Conservation (phyloP, 2,329 filamentous ascomycete genomes). For the Cercospora citrullina region DNA sequence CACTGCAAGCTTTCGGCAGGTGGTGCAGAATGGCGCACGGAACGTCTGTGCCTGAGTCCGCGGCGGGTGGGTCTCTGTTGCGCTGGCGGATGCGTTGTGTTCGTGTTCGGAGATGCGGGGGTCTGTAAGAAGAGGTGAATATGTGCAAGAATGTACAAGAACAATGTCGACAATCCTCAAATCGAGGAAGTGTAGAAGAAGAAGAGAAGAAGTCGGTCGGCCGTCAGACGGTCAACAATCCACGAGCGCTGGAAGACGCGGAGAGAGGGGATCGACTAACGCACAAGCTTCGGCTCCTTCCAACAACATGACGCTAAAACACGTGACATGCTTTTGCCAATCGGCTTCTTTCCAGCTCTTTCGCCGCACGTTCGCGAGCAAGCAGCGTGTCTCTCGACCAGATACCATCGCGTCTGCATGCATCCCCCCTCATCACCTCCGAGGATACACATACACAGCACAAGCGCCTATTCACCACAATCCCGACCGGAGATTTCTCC, state of each 20-base stretch:
- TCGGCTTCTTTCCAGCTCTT: neutral
- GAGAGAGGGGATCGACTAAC: neutral
- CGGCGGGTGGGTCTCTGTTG: neutral
- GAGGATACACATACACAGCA: neutral
- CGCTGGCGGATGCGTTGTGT: neutral
- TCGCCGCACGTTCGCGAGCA: neutral
- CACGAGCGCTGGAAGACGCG: neutral
- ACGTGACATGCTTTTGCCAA: neutral
- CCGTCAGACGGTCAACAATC: neutral
- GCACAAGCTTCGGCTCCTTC: neutral
- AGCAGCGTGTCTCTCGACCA: neutral
- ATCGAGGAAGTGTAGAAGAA: neutral
- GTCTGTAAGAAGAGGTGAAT: neutral
- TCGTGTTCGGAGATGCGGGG: neutral
- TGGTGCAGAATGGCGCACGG: slow-evolving; percentile 3
- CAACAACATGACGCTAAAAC: neutral
- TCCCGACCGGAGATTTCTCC: neutral
- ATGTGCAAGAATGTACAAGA: slow-evolving; percentile 1
- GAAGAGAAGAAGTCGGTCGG: neutral
- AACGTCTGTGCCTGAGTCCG: slow-evolving; percentile 7
- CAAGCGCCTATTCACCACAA: neutral
- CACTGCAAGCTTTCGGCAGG: slow-evolving; percentile 1
- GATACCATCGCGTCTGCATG: neutral
- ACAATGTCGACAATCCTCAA: neutral
- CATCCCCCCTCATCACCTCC: neutral